Conservation (phyloP, 306 rosid species). For the Castanopsis chinensis region DNA sequence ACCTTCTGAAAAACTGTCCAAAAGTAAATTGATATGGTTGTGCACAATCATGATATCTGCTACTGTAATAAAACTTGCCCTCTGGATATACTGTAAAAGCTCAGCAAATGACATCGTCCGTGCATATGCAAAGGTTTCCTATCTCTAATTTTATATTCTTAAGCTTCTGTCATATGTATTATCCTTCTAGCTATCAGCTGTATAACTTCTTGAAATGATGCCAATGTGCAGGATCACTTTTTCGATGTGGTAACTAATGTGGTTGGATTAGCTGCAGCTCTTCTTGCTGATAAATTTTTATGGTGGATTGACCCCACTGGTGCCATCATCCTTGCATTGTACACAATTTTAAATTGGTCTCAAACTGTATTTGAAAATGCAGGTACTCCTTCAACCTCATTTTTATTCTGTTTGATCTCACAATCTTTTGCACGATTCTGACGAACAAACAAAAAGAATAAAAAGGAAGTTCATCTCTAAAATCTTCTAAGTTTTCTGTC, state of each 20-base stretch:
- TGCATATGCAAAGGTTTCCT: slow-evolving; percentile 74
- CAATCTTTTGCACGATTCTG: background rate
- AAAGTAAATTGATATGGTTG: slow-evolving; percentile 61
- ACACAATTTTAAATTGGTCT: slow-evolving; percentile 89
- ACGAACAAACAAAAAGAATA: background rate
- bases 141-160: background rate
- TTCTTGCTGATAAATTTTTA: slow-evolving; percentile 70
- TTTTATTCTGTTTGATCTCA: background rate
- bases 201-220: slow-evolving; percentile 8
- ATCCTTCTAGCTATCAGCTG: background rate
- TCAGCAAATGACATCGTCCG: slow-evolving; percentile 83
- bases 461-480: background rate
- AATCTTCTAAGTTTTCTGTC: background rate
- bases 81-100: slow-evolving; percentile 87
- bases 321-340: slow-evolving; percentile 86
- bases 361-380: slow-evolving; percentile 91
- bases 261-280: slow-evolving; percentile 81
- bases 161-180: background rate
- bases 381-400: slow-evolving; percentile 35
- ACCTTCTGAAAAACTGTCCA: slow-evolving; percentile 51
- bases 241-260: slow-evolving; percentile 92
- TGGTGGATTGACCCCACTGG: slow-evolving; percentile 98
- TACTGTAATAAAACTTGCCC: slow-evolving; percentile 67
- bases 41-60: slow-evolving; percentile 76
- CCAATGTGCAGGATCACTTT: slow-evolving; percentile 77